Evolutionary conservation across 441 rosid species (phyloP), one percentile per base, ranked within the genome.

Genomic region (Adansonia madagascariensis): DNA sequence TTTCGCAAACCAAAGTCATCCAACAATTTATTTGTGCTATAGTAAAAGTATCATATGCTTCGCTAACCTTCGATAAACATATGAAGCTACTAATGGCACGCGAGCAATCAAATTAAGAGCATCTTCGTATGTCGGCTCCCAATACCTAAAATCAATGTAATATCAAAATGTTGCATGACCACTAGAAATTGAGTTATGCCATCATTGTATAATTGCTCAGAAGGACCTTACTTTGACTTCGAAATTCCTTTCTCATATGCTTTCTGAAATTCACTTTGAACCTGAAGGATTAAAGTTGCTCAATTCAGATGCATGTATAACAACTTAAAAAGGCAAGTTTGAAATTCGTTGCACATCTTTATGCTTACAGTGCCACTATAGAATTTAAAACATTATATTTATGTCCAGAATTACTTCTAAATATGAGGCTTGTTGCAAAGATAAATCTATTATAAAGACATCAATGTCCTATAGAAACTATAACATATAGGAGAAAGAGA

Each of bases 61-160:
- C 67, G 83, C 93, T 86, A 65, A 94, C 99, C 97, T 92, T 60
- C 89, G 82, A 82, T 94, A 96, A 75, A 96, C 89, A 86, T 96
- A 94, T 49, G 98, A 80, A 84, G 99, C 99, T 35, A 96, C 92
- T 53, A 87, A 60, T 47, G 97, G 98, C 64, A 96, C 77, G 55
- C 94, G 93, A 77, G 99, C 98, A 81, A 94, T 96, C 86, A 96
- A 83, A 89, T 83, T 91, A 75, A 96, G 94, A 80, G 92, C 88
- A 77, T 96, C 98, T 84, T 96, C 97, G 74, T 88, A 94, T 43
- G 98, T 90, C 63, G 97, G 93, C 84, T 95, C 99, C 99, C 99
- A 95, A 78, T 89, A 95, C 90, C 99, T 95, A 79, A 66, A 82
- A 60, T 31, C 57, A 73, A 73, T 35, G 82, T 47, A 49, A 53